Evolutionary conservation across 306 rosid genomes (phyloP), one percentile per base, ranked within the genome.

Genomic region (Herpetospermum pedunculosum): DNA sequence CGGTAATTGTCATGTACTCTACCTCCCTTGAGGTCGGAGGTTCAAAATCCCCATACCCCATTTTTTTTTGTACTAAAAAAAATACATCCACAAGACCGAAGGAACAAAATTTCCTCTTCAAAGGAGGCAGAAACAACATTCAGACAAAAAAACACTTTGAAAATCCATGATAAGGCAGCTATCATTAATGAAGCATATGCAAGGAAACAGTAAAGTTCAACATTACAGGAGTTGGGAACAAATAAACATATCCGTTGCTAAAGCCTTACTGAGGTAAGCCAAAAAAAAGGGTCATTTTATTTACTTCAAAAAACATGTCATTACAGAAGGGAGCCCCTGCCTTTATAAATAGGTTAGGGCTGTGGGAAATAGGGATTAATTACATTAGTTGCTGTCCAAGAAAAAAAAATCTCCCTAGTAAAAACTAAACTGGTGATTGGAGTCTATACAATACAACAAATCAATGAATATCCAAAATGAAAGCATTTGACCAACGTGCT

Each of bases 181-280:
- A 83, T 77, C 62, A 84, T 73, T 62, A 87, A 80, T 54, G 84
- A 84, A 70, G 76, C 80, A 69, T 59, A 55, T 63, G 73, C 72
- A 18, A 78, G 80, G 38, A 84, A 87, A 77, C 85, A 79, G 44
- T 72, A 77, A 67, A 79, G 52, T 77, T 60, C 85, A 68, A 75
- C 28, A 76, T 65, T 76, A 41, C 77, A 77, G 21, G 86, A 86
- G n/a, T n/a, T n/a, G n/a, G 32, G 76, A 76, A 72, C 82, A 63
- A 8, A 74, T n/a, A 59, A 35, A 35, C 40, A 35, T 35, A 35
- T 35, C 8, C 8, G 8, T 35, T 6, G 40, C 40, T 35, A 5
- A 35, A 35, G 40, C 40, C 40, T 35, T 35, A 35, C 40, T 35
- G 40, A 35, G 40, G 40, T 35, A 35, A 35, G 40, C 40, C 40